A percentile compares a stretch with the other conserved stretches of the same genome.
Conservation (phyloP, 345 rosid genomes). For the Hevea brasiliensis region DNA sequence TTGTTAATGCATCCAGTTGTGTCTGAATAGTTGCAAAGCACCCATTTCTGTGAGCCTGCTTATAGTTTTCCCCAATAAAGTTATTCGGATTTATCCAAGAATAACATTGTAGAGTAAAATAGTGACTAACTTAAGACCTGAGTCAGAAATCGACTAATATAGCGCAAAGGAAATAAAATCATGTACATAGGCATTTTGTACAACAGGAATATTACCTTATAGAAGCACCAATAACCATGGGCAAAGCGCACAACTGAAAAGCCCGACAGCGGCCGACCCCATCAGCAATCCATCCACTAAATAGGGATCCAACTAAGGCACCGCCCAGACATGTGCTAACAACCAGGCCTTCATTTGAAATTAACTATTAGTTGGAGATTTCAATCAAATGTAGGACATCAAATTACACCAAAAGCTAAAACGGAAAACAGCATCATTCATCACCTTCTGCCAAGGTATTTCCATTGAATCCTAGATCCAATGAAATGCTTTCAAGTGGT, state of each 20-base stretch:
- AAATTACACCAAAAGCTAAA: background rate
- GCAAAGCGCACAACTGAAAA: conserved; percentile 84
- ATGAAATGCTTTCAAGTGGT: conserved; percentile 88
- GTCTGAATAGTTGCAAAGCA: background rate
- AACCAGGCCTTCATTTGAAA: conserved; percentile 65
- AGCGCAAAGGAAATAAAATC: background rate
- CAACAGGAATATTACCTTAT: conserved; percentile 50
- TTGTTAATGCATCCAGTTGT: background rate
- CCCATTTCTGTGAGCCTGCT: background rate
- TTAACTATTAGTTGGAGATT: conserved; percentile 5
- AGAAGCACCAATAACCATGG: conserved; percentile 87
- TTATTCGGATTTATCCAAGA: background rate
- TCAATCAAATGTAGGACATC: background rate
- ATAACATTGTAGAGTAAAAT: too few relatives aligned
- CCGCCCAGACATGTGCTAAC: conserved; percentile 94
- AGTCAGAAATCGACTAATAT: background rate
- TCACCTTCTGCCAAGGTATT: conserved; percentile 91
- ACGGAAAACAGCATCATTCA: background rate
- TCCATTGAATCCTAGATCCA: conserved; percentile 86
- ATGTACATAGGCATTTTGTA: conserved; percentile 1
- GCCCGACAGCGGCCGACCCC: conserved; percentile 82
- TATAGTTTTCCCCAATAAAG: background rate
- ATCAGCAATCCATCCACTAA: conserved; percentile 90
- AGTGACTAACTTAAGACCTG: background rate
- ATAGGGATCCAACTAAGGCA: conserved; percentile 71